Base-by-base conservation (phyloP, 202 grass and related monocot genomes). In the Hordeum pubiflorum region DNA sequence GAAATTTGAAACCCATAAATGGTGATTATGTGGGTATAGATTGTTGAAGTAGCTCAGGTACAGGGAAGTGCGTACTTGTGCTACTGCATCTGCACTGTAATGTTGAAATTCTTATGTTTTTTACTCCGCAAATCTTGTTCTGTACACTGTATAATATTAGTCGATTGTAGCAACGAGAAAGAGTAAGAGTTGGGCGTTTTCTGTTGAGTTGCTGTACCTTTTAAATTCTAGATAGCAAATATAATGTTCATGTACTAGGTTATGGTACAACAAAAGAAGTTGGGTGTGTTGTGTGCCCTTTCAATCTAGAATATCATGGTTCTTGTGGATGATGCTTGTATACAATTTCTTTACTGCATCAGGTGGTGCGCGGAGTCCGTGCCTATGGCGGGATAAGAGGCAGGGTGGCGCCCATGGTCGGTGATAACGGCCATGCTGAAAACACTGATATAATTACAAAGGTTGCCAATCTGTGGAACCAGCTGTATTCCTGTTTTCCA, bases 391-490 rank as follows among this genome's bases (percentile, higher is more conserved):
- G 26, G 46, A 46, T 33, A 32, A 72, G 44, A 33, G 0, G 24
- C 22, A 15, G 29, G 6, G 4, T 73, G 26, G 23, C 9, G 17
- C 26, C 44, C 32, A 33, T 54, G 69, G 26, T 73, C 31, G 4
- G 26, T 4, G 44, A 12, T 20, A 26, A 52, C 14, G 46, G 44
- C 44, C 69, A 20, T 73, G 6, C 69, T 29, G 69, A 12, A 54
- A 73, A 54, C 44, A 54, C 44, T 73, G 13, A 52, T 73, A 44
- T 73, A 73, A 54, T 73, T 73, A 33, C 26, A 31, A 73, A 54
- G 69, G 69, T 33, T 73, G 26, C 31, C 63, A 22, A 72, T 72
- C 46, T 52, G 69, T 10, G 69, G 29, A 72, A 73, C 69, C 17
- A 32, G 8, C 29, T n/a, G 43, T 54, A 17, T 44, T 70, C 39